phyloP scores from a whole-genome alignment of 352 stramenopile genomes.

The Albugo candida region DNA sequence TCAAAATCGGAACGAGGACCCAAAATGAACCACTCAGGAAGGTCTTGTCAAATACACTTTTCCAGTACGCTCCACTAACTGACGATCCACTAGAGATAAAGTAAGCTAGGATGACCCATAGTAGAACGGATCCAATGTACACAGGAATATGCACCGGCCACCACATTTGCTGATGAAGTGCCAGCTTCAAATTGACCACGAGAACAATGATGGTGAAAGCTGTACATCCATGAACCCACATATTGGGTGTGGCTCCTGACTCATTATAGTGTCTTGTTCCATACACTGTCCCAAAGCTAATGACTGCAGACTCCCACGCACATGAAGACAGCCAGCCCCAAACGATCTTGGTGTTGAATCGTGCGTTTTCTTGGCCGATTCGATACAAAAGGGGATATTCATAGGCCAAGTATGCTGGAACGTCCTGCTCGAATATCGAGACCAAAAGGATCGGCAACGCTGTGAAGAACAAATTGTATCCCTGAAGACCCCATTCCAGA shows the following conservation, averaged over 20 bases:
- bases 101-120: constrained; percentile 51
- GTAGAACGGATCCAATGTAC: constrained; percentile 37
- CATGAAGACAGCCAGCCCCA: constrained; percentile 68
- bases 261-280: constrained; percentile 60
- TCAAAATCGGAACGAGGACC: constrained; percentile 49
- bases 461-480: constrained; percentile 80
- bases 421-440: constrained; percentile 71
- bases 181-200: constrained; percentile 90
- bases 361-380: constrained; percentile 62
- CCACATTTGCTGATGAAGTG: constrained; percentile 73
- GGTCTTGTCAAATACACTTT: constrained; percentile 53
- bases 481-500: constrained; percentile 69
- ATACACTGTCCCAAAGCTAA: constrained; percentile 67
- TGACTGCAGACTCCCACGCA: constrained; percentile 66
- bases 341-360: constrained; percentile 75
- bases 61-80: constrained; percentile 66
- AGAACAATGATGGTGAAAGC: constrained; percentile 89
- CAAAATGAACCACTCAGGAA: constrained; percentile 55
- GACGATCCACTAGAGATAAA: constrained; percentile 57
- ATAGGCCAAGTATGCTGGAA: constrained; percentile 40
- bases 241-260: constrained; percentile 74
- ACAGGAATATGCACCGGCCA: constrained; percentile 49
- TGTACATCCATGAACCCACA: constrained; percentile 87
- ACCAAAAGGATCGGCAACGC: constrained; percentile 68
- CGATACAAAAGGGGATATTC: constrained; percentile 66